phyloP scores from a whole-genome alignment of 208 protist species.

The Acanthamoeba healyi region DNA sequence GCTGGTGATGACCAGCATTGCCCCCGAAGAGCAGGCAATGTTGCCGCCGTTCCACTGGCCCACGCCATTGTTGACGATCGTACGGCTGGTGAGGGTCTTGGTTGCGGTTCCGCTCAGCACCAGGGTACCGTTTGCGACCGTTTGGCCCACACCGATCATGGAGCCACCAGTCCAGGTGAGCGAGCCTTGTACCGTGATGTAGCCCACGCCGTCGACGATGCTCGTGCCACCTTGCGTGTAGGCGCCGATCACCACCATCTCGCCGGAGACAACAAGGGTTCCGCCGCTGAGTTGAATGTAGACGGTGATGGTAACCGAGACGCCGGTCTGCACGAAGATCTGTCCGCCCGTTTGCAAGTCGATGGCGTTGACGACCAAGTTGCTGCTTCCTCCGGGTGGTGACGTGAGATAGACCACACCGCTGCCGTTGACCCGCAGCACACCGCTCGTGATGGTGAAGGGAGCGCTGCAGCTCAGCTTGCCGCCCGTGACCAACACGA shows the following conservation, averaged over 20 bases:
- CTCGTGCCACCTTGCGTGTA: background rate
- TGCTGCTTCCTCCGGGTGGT: background rate
- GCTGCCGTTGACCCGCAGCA: conserved; percentile 29
- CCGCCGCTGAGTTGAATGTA: background rate
- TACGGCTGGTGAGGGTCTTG: background rate
- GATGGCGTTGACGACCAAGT: conserved; percentile 8
- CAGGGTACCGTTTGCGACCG: background rate
- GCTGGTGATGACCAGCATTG: too few relatives aligned
- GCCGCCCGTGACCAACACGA: conserved; percentile 22
- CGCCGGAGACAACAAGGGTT: background rate
- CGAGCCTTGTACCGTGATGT: background rate
- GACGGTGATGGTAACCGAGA: background rate
- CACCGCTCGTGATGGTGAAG: background rate
- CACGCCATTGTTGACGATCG: background rate
- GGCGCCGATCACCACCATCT: background rate
- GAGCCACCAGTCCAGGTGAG: conserved; percentile 60
- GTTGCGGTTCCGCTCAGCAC: background rate
- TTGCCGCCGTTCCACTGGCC: conserved; percentile 15
- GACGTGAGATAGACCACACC: background rate
- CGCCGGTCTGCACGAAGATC: conserved; percentile 40
- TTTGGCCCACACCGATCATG: background rate
- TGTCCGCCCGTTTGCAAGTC: background rate
- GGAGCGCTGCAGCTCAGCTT: background rate
- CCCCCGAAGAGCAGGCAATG: conserved; percentile 38
- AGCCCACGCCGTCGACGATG: background rate